Base-by-base conservation (phyloP, 2,329 filamentous ascomycete species). In the Penicillium hesseltinei region DNA sequence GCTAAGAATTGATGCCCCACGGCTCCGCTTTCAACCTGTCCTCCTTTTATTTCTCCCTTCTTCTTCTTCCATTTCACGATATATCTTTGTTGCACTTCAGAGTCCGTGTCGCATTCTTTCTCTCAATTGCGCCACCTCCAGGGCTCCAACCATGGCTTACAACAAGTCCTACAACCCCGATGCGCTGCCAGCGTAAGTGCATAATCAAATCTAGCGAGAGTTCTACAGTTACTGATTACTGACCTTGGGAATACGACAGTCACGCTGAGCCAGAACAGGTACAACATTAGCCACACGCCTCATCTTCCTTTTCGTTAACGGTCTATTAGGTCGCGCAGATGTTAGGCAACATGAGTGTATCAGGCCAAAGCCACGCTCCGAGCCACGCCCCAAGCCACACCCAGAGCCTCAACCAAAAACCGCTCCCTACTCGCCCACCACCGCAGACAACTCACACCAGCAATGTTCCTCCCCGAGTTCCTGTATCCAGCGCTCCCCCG, bases 151-250 rank as follows among this genome's bases (percentile, higher is more conserved):
- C 60, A 97, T 97, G 93, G 93, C 93, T 56, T 97, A 97, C 82
- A 96, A 96, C 78, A 87, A 87, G 75, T 85, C 88, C 55, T 94
- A 92, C 80, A 96, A 99, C 75, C 92, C 92, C 35, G 93, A 99
- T 80, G 90, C 92, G 73, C 86, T 99, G 63, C 93, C 93, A 72
- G 91, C 91, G 89, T 94, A 82, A 79, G 88, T 78, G 2, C 25
- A 31, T 33, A 27, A 3, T 27, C 54, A 13, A 50, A 49, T 38
- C 7, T 15, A 49, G 5, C 5, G 15, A 36, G 38, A 38, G 25
- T 35, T 35, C 55, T 40, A n/a, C 46, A 51, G 53, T 61, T 48
- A 58, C 60, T 66, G 51, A 64, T 62, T 46, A 60, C 61, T 67
- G 53, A 64, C 60, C 53, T 25, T 9, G 27, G 33, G 21, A 48